A percentile compares a stretch with the other conserved stretches of the same genome.
These are phyloP conservation scores for Pleurotus ostreatus DNA, from an alignment of 768 basidiomycete species.

Conservation along the genomic window DNA sequence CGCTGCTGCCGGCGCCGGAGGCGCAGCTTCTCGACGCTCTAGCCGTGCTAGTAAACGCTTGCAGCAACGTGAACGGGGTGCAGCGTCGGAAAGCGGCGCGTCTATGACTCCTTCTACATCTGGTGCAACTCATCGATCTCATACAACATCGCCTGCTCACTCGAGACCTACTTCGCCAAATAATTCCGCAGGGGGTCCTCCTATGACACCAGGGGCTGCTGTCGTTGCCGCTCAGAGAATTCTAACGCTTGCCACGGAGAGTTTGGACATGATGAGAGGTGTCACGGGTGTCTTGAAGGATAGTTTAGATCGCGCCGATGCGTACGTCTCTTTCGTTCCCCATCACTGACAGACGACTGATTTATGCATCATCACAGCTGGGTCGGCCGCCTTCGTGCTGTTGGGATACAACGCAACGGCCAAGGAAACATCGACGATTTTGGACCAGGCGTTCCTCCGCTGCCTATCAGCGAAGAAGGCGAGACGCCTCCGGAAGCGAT, in stretches of 20 bases:
- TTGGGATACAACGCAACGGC: constrained; percentile 64
- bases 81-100: constrained; percentile 22
- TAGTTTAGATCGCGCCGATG: constrained; percentile 82
- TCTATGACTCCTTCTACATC: constrained; percentile 13
- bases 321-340: constrained; percentile 40
- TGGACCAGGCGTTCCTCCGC: constrained; percentile 14
- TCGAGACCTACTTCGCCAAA: constrained; percentile 31
- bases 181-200: constrained; percentile 14
- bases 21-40: constrained; percentile 18
- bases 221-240: constrained; percentile 77
- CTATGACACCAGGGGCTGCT: constrained; percentile 46
- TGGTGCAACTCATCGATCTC: background rate
- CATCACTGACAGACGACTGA: constrained; percentile 5
- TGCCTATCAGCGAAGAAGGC: constrained; percentile 8
- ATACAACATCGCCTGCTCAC: constrained; percentile 23
- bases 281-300: constrained; percentile 88
- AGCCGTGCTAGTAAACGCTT: constrained; percentile 28
- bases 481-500: background rate
- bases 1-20: constrained; percentile 29
- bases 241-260: constrained; percentile 82
- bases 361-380: constrained; percentile 44
- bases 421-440: constrained; percentile 13
- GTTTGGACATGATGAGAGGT: constrained; percentile 87
- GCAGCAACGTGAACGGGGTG: constrained; percentile 35
- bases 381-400: constrained; percentile 76